Evolutionary conservation across 352 stramenopile species (phyloP), one percentile per base, ranked within the genome.

Genomic region (Globisporangium spiculum): DNA sequence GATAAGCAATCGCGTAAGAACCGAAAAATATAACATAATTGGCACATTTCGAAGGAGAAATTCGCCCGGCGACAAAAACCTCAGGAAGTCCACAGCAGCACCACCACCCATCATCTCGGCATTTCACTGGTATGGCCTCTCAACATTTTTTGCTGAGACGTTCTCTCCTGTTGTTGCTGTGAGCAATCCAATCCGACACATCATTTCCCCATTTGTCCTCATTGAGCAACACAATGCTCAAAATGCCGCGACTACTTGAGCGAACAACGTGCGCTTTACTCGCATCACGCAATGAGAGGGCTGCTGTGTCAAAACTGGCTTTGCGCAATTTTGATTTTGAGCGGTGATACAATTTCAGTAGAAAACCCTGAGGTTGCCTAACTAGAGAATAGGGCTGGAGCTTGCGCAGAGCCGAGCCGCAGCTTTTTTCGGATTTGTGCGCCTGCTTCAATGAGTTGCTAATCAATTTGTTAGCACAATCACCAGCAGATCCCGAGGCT

Each of bases 391-490:
- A 56, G 50, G 22, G 50, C 50, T 32, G 50, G 36, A 44, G 9
- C 12, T 44, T 44, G 36, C 36, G 10, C 36, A 44, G 36, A 44
- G 36, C 36, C 36, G 12, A 44, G 36, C 36, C 10, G 36, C 2
- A 14, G 36, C 9, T 12, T 1, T 38, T 38, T 38, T 38, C 16
- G 46, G 53, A 58, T 58, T 58, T 36, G 26, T 22, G 10, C 12
- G 12, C 12, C 24, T 58, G 26, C 53, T 59, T 41, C 53, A 58
- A 58, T 18, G 24, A 58, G 24, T 5, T 24, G 53, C 53, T 59
- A 59, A 59, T 59, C 53, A 59, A 24, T 38, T 59, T 59, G 53
- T 59, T 59, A 59, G 53, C 53, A 59, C 53, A 59, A 59, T 59
- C 53, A 59, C 10, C 24, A 44, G 32, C 7, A 38, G 32, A 44